A percentile compares a stretch with the other conserved stretches of the same genome.
Evolutionary conservation across 345 rosid genomes (phyloP).

Genomic region (Brassica rapa): DNA sequence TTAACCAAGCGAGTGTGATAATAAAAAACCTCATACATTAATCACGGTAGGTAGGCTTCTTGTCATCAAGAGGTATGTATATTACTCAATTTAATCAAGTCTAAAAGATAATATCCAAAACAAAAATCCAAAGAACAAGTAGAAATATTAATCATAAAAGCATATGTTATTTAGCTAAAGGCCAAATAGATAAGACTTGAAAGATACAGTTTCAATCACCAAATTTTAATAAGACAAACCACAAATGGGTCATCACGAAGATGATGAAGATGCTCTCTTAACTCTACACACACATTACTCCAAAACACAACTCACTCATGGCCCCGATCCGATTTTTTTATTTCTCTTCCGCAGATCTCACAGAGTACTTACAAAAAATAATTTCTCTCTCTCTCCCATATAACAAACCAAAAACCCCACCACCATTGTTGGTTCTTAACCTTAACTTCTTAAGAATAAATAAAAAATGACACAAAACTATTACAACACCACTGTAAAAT

Average conservation of each 20-base stretch:
- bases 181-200: slow-evolving; percentile 36
- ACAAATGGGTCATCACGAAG: slow-evolving; percentile 23
- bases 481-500: slow-evolving; percentile 15
- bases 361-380: slow-evolving; percentile 1
- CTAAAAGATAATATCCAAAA: neutral
- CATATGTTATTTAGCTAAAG: slow-evolving; percentile 16
- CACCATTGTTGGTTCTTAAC: slow-evolving; percentile 20
- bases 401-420: slow-evolving; percentile 28
- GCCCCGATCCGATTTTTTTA: neutral
- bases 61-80: neutral
- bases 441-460: slow-evolving; percentile 7
- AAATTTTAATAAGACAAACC: slow-evolving; percentile 39
- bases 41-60: slow-evolving; percentile 23
- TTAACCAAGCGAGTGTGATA: neutral
- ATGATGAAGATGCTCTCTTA: slow-evolving; percentile 36
- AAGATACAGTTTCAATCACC: slow-evolving; percentile 34
- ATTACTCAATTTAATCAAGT: neutral
- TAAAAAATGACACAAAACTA: neutral
- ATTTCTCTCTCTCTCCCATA: neutral
- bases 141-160: neutral
- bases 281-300: slow-evolving; percentile 33
- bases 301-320: slow-evolving; percentile 36
- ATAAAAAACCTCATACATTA: neutral
- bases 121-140: neutral
- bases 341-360: slow-evolving; percentile 10